A percentile compares a stretch with the other conserved stretches of the same genome.
These are phyloP conservation scores for Blastocystis sp. DNA, from an alignment of 352 stramenopile species.

Conservation along the genomic window DNA sequence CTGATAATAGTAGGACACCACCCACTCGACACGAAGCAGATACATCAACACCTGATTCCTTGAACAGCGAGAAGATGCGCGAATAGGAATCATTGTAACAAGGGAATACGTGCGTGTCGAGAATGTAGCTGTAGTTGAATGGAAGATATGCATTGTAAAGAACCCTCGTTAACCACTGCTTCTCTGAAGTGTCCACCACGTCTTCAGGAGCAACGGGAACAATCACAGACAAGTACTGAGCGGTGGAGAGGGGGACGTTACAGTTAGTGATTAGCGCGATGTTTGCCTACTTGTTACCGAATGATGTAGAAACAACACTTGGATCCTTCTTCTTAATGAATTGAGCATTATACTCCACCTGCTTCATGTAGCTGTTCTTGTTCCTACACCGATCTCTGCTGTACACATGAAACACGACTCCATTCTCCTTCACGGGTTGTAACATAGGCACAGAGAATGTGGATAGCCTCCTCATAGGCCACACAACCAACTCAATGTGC, in stretches of 20 bases:
- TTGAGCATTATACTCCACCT: not conserved
- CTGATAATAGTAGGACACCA: not conserved
- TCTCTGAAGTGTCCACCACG: not conserved
- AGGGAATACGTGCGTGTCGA: conserved; percentile 6
- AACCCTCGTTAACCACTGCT: conserved; percentile 21
- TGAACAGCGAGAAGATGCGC: not conserved
- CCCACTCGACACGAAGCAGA: not conserved
- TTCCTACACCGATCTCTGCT: not conserved
- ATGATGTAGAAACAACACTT: not conserved
- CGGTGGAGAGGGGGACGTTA: not conserved
- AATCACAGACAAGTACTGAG: not conserved
- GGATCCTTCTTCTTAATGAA: conserved; percentile 21
- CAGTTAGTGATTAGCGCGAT: conserved; percentile 8
- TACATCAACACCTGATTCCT: not conserved
- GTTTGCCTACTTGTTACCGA: not conserved
- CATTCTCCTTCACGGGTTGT: not conserved
- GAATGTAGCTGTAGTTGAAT: not conserved
- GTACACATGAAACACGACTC: conserved; percentile 41
- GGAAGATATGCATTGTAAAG: conserved; percentile 41
- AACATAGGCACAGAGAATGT: no score
- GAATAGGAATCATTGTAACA: not conserved
- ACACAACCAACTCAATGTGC: no score
- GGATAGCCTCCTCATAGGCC: no score
- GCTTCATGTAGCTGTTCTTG: not conserved
- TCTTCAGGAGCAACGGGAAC: not conserved